A percentile compares a stretch with the other conserved stretches of the same genome.
Conservation (phyloP, 331 rosid species). For the Arachis monticola region DNA sequence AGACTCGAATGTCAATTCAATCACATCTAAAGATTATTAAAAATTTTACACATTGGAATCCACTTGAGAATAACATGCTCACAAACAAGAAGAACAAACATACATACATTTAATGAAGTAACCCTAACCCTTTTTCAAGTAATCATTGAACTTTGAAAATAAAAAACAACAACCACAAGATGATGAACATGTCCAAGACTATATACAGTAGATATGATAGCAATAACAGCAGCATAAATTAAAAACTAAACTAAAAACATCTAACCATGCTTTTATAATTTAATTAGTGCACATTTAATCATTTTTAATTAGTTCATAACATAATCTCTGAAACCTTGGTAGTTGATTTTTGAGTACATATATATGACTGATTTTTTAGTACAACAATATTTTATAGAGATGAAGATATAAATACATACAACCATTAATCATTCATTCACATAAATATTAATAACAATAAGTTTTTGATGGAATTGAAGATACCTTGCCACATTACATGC, state of each 20-base stretch:
- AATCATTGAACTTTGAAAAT: constrained; percentile 32
- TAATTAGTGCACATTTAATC: neutral
- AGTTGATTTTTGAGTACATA: too few relatives aligned
- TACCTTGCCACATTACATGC: constrained; percentile 51
- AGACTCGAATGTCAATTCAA: constrained; percentile 43
- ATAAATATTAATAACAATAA: too few relatives aligned
- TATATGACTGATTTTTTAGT: too few relatives aligned
- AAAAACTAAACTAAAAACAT: constrained; percentile 9
- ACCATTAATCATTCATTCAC: constrained; percentile 15
- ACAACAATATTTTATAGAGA: constrained; percentile 36
- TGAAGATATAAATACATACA: constrained; percentile 19
- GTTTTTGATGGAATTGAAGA: constrained; percentile 24
- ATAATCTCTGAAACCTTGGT: constrained; percentile 1
- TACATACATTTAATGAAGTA: constrained; percentile 22
- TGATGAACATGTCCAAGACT: constrained; percentile 29
- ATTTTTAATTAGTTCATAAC: constrained; percentile 24
- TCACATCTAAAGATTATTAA: constrained; percentile 43
- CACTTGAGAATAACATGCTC: constrained; percentile 19
- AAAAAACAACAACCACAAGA: neutral
- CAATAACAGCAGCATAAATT: constrained; percentile 16
- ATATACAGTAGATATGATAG: neutral
- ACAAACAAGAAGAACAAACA: constrained; percentile 31
- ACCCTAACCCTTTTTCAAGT: constrained; percentile 45
- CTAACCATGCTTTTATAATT: neutral
- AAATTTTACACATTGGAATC: constrained; percentile 32